Evolutionary conservation across 257 asterid genomes (phyloP), one percentile per base, ranked within the genome.

Genomic region (Leonotis leonurus): DNA sequence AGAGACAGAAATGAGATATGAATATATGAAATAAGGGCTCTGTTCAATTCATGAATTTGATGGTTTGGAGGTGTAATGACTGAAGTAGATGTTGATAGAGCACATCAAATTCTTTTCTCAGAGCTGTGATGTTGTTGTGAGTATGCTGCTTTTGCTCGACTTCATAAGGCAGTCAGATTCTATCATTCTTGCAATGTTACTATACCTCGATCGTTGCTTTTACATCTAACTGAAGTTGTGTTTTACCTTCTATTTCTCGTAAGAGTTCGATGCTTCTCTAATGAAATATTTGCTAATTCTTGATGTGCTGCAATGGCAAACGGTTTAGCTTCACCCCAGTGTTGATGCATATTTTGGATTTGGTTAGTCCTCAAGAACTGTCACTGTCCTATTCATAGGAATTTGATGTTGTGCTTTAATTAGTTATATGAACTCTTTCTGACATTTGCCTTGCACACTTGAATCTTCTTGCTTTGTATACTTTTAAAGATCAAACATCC

Each of bases 401-500:
- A n/a, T n/a, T 52, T n/a, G n/a, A n/a, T n/a, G 45, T 11, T 25
- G 41, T 16, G 35, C 29, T 60, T 56, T 35, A 35, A 2, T 17
- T 16, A 13, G 18, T 11, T 12, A 46, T 7, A 36, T 20, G n/a
- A n/a, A 16, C 16, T 36, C 12, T 20, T 32, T 50, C 27, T 21
- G 3, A 56, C 65, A 37, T 37, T 46, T 57, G 60, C 30, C 8
- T 17, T 35, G 60, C 22, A 13, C 52, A 50, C 6, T 21, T 20
- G 22, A 39, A 58, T 21, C 3, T 6, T 53, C 18, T 53, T 53
- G 39, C 17, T 33, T 35, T 64, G 12, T 36, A 10, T 6, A n/a
- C 16, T 55, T 11, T 30, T n/a, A n/a, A n/a, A n/a, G n/a, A n/a
- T n/a, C n/a, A 30, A 32, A 21, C 46, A 60, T 73, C 64, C 14